Base-by-base conservation (phyloP, 352 stramenopile genomes). In the Phytophthora sansomeana region DNA sequence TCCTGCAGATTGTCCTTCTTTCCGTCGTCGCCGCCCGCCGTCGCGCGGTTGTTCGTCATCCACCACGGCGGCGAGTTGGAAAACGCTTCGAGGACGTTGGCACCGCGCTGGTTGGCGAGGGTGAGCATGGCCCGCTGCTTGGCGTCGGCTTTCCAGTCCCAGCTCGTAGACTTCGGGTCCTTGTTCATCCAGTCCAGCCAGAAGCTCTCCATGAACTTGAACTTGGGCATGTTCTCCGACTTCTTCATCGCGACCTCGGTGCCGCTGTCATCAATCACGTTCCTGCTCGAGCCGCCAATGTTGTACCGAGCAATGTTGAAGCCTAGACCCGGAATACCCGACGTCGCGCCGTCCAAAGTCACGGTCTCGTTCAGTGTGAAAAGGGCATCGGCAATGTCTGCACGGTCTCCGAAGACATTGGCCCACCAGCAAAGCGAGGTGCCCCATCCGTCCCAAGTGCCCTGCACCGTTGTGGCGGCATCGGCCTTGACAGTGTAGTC, bases 221-320 rank as follows among this genome's bases (percentile, higher is more conserved):
- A 85, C 13, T 53, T 73, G 3, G 80, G 80, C 80, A 89, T 86
- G 41, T 79, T 78, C 29, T 59, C 52, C 17, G 80, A 89, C 14
- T 16, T 56, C 54, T 77, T 78, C 72, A 89, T 89, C 10, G 50
- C 56, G 26, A 75, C 63, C 28, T 66, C 59, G 4, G 66, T 81
- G 29, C 77, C 77, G 46, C 65, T 76, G 49, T 81, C 67, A 43
- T 77, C 69, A 26, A 83, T 62, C 21, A 75, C 67, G 52, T 83
- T 75, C 50, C 24, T 74, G 29, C 73, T 69, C 26, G 77, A 80
- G 14, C 77, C 80, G 8, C 80, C 80, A 14, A 89, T 74, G 62
- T 89, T 89, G 80, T 89, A 89, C 9, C 78, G 75, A 6, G 69
- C 77, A 21, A 89, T 84, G 63, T 82, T 89, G 30, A 89, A 69